phyloP scores from a whole-genome alignment of 106 monocot species.

The Dioscorea alata region DNA sequence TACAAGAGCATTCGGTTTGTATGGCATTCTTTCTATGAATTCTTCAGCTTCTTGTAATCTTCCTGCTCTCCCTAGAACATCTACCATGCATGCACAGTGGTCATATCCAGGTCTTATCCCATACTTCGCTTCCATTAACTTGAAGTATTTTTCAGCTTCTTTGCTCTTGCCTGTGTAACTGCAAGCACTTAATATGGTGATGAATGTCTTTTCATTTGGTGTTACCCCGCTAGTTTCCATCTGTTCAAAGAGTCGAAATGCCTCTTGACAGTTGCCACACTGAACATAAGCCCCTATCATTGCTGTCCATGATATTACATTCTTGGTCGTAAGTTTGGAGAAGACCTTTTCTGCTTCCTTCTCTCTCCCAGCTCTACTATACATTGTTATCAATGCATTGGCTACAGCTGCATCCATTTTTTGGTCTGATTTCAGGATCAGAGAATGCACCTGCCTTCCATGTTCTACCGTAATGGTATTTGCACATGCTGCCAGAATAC shows the following conservation, averaged over 20 bases:
- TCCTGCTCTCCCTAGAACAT: slow-evolving; percentile 32
- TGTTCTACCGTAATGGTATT: slow-evolving; percentile 16
- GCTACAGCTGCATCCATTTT: slow-evolving; percentile 16
- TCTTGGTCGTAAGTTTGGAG: slow-evolving; percentile 7
- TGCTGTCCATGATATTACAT: slow-evolving; percentile 31
- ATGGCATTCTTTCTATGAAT: slow-evolving; percentile 34
- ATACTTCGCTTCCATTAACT: slow-evolving; percentile 23
- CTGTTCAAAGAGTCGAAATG: slow-evolving; percentile 21
- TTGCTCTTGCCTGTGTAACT: slow-evolving; percentile 26
- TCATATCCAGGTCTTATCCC: slow-evolving; percentile 24
- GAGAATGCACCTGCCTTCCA: slow-evolving; percentile 36
- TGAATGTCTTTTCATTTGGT: slow-evolving; percentile 30
- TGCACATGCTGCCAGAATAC: slow-evolving; percentile 27
- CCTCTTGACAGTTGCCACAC: slow-evolving; percentile 21
- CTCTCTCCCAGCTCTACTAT: slow-evolving; percentile 22
- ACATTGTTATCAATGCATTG: slow-evolving; percentile 47
- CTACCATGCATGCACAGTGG: slow-evolving; percentile 45
- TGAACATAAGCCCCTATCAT: slow-evolving; percentile 35
- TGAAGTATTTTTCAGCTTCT: slow-evolving; percentile 14
- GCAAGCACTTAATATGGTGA: slow-evolving; percentile 31
- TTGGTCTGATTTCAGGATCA: slow-evolving; percentile 22
- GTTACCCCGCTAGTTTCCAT: slow-evolving; percentile 13
- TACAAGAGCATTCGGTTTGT: slow-evolving; percentile 23
- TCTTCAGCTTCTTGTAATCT: slow-evolving; percentile 32
- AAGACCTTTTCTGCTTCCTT: slow-evolving; percentile 28